phyloP scores from a whole-genome alignment of 2,329 filamentous ascomycete species.

The Sarocladiaceae sp. region DNA sequence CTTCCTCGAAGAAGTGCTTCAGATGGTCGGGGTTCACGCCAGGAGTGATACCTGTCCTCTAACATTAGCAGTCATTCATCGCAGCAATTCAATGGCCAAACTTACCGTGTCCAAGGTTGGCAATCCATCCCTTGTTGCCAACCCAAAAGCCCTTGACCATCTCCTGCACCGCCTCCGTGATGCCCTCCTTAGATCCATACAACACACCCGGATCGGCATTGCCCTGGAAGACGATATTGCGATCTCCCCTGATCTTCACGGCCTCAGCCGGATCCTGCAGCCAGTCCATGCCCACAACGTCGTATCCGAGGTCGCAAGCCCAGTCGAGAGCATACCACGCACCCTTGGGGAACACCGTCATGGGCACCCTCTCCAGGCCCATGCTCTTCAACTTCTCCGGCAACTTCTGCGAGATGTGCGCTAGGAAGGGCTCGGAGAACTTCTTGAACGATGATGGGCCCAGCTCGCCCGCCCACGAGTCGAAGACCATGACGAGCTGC shows the following conservation, averaged over 20 bases:
- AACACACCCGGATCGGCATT: slow-evolving; percentile 93
- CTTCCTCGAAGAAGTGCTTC: slow-evolving; percentile 89
- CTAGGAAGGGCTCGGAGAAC: slow-evolving; percentile 81
- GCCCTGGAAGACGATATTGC: slow-evolving; percentile 76
- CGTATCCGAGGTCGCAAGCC: slow-evolving; percentile 81
- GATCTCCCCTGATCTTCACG: slow-evolving; percentile 67
- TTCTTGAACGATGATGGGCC: slow-evolving; percentile 76
- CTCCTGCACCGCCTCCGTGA: slow-evolving; percentile 72
- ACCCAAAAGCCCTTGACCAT: slow-evolving; percentile 82
- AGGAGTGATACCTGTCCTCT: slow-evolving; percentile 66
- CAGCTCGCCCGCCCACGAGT: slow-evolving; percentile 95
- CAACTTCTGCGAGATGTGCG: slow-evolving; percentile 74
- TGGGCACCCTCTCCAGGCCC: slow-evolving; percentile 74
- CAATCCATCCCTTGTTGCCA: slow-evolving; percentile 89
- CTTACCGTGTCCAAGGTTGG: slow-evolving; percentile 89
- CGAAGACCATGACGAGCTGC: slow-evolving; percentile 94
- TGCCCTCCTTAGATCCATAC: slow-evolving; percentile 76
- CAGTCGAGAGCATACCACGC: slow-evolving; percentile 92
- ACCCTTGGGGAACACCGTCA: slow-evolving; percentile 97
- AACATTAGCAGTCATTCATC: neutral
- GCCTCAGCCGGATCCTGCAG: slow-evolving; percentile 82
- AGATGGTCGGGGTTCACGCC: slow-evolving; percentile 90
- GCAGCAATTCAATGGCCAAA: slow-evolving; percentile 11
- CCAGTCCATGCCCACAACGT: slow-evolving; percentile 95
- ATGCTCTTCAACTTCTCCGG: slow-evolving; percentile 68